Evolutionary conservation across 306 rosid species (phyloP), one percentile per base, ranked within the genome.

Genomic region (Albizia julibrissin): DNA sequence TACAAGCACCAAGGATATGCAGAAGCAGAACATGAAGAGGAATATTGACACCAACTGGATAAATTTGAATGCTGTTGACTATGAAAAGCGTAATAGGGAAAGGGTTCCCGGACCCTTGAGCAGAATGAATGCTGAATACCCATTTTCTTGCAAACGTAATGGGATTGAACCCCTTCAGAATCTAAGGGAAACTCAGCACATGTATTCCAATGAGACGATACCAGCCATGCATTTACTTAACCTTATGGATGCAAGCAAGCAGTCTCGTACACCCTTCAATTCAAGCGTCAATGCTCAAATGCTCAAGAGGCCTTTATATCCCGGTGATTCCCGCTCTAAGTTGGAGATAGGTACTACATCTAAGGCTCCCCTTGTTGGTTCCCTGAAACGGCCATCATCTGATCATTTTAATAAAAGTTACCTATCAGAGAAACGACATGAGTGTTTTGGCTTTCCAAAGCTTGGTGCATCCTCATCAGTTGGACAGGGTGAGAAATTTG

Each of bases 161-260:
- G 91, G 78, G 82, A 70, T 88, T 65, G 97, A 91, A 67, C 85
- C 83, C 85, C 93, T 74, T 69, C 91, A 89, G 80, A 90, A 85
- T 76, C 46, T 76, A 69, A 80, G 86, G 82, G 92, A 91, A 18
- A 84, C 99, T 31, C 74, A 88, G 74, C 97, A 96, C 88, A 75
- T 90, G 84, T 96, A 91, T 90, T 87, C 98, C 40, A 92, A 93
- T 73, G 99, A 96, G 70, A 90, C 97, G 65, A 93, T 96, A 87
- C 96, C 97, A 6, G 98, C 99, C 69, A 93, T 96, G 99, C 99
- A 96, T 91, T 89, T 96, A 82, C 98, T 96, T 73, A 96, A 97
- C 92, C 98, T 96, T 58, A 93, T 96, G 98, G 94, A 93, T 84
- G 92, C 99, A 58, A 90, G 97, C 80, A 88, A 88, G 95, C 94